phyloP scores from a whole-genome alignment of 257 asterid species.

The Plectranthus barbatus region DNA sequence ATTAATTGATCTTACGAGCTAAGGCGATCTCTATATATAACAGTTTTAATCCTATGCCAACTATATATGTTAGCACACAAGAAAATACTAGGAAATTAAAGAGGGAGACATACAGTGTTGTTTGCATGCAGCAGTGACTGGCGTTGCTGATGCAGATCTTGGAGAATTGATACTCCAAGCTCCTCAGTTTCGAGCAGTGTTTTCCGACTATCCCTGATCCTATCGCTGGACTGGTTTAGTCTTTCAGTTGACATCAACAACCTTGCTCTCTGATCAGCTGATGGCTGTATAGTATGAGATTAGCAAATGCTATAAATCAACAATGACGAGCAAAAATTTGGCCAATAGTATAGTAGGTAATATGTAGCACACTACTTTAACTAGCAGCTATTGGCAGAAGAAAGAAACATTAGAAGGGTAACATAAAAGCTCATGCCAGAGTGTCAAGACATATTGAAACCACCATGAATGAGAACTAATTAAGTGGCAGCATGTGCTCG shows the following conservation, averaged over 20 bases:
- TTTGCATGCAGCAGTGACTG: conserved; percentile 52
- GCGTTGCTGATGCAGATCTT: conserved; percentile 58
- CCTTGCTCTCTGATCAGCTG: conserved; percentile 55
- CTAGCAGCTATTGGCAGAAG: background rate
- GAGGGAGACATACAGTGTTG: conserved; percentile 23
- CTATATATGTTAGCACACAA: background rate
- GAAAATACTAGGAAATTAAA: background rate
- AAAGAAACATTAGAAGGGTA: background rate
- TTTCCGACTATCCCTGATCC: conserved; percentile 49
- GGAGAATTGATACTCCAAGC: conserved; percentile 59
- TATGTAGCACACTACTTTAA: background rate
- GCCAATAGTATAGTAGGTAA: background rate
- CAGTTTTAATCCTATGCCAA: background rate
- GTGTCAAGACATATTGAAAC: too few relatives aligned
- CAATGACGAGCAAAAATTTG: background rate
- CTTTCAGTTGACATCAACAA: conserved; percentile 49
- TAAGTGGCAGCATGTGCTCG: background rate
- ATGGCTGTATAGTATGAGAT: conserved; percentile 21
- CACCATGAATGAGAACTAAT: too few relatives aligned
- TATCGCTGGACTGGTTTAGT: conserved; percentile 35
- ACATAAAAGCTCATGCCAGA: background rate
- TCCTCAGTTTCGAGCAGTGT: conserved; percentile 59
- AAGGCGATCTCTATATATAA: background rate
- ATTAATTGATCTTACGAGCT: background rate
- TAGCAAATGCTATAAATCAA: background rate